Evolutionary conservation across 2,329 filamentous ascomycete genomes (phyloP), one percentile per base, ranked within the genome.

Genomic region (Pseudocercospora musae): DNA sequence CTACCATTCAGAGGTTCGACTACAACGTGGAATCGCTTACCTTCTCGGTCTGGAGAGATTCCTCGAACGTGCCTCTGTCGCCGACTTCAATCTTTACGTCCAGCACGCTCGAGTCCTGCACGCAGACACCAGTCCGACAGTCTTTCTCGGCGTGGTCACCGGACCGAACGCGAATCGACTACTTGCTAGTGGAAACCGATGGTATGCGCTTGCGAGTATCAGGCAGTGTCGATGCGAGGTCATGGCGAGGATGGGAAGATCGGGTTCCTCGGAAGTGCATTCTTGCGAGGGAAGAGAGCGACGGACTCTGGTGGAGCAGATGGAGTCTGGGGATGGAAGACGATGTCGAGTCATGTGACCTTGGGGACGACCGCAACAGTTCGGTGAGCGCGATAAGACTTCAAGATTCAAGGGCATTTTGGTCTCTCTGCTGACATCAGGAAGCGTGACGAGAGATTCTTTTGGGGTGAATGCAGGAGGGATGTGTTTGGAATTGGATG

Each of bases 111-210:
- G 57, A 20, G 21, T 18, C n/a, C 25, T 42, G 6, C 25, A 42
- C 10, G n/a, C 57, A 15, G 8, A 58, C 27, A 1, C 44, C 5
- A 4, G 27, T 15, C 42, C 42, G 18, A 33, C 4, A 15, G 9
- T 52, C 5, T 58, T 58, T 31, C 29, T 50, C 11, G 57, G 57
- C 9, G 33, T 58, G 1, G 10, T 25, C 2, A 58, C 57, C 8
- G 57, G 57, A 21, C 57, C 57, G 44, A 58, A 58, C 20, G 49
- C 57, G 29, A 58, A 58, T 50, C 57, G 49, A 33, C 37, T 58
- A 20, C 31, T 58, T 6, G 57, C 57, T 1, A 31, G 18, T 5
- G 57, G 42, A 9, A 46, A 58, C 10, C 23, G 57, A 18, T 50
- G 46, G 23, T 52, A 33, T 27, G 57, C 44, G 4, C n/a, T 58